Base-by-base conservation (phyloP, 2,329 filamentous ascomycete species). In the Ceratocystis variospora region DNA sequence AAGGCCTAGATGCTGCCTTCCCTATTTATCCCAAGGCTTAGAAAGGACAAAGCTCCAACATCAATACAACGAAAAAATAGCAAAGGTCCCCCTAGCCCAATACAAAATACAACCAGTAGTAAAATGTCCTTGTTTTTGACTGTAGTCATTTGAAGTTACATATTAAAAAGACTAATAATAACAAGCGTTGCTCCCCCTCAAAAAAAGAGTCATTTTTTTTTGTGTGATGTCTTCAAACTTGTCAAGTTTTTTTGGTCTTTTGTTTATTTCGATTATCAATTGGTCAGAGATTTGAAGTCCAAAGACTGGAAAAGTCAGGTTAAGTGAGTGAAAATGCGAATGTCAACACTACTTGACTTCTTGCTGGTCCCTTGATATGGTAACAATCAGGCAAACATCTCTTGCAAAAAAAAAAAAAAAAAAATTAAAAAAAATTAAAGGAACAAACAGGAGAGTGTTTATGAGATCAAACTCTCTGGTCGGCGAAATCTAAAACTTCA, bases 401-500 rank as follows among this genome's bases (percentile, higher is more conserved):
- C 48, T 8, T 4, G 45, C 37, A 59, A 37, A 44, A 25, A 59
- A 55, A 63, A 25, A 59, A 55, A 63, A 44, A 50, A 28, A 61
- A 67, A 46, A 3, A 28, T 28, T 25, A 25, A 25, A 25, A 25
- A 25, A 25, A 25, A n/a, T n/a, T 25, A 25, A 25, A 25, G 22
- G 22, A 62, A 55, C 5, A 50, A 3, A 55, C 25, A 37, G 15
- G 44, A 53, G 12, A 28, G 5, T 15, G 7, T 17, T 5, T n/a
- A 12, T 19, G 25, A 22, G 19, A 41, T 65, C 22, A 68, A 33
- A 67, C 65, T 73, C 84, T 78, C 75, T 87, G 84, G 71, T 85
- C 84, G 28, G 90, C 89, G 81, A 94, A 95, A 76, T 96, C 90
- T 69, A 96, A 81, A 67, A 96, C 88, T 74, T 96, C 90, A 71